phyloP scores from a whole-genome alignment of 1,284 basidiomycete species.

The Anthracocystis walkeri region DNA sequence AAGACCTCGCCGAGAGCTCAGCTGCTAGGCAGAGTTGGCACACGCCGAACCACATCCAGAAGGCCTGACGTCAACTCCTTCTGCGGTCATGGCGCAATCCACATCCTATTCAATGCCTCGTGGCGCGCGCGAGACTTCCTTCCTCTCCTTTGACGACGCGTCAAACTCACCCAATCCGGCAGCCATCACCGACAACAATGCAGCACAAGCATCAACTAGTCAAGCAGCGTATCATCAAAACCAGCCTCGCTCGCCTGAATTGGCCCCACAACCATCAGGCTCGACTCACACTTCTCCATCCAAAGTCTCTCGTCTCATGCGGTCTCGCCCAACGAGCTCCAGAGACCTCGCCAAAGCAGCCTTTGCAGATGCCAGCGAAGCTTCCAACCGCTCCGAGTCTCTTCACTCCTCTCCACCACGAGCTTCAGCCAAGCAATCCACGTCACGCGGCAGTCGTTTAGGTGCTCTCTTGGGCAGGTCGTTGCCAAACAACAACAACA shows the following conservation, averaged over 20 bases:
- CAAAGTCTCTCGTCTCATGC: conserved; percentile 8
- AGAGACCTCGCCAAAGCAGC: conserved; percentile 14
- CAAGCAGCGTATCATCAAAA: neutral
- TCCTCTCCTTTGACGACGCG: conserved; percentile 36
- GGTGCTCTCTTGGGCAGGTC: conserved; percentile 31
- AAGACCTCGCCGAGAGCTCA: neutral
- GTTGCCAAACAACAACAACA: conserved; percentile 7
- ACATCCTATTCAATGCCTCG: conserved; percentile 8
- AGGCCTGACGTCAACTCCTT: neutral
- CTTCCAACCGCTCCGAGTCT: conserved; percentile 12
- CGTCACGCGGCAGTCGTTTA: conserved; percentile 34
- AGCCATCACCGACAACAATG: neutral
- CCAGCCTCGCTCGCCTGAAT: neutral
- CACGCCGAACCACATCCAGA: neutral
- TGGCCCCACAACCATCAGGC: conserved; percentile 2
- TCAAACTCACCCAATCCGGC: conserved; percentile 22
- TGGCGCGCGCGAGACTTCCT: conserved; percentile 20
- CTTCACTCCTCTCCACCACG: conserved; percentile 20
- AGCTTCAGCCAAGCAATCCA: conserved; percentile 6
- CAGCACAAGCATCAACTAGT: neutral
- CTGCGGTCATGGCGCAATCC: conserved; percentile 18
- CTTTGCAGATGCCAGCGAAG: conserved; percentile 9
- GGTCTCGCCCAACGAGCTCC: conserved; percentile 16
- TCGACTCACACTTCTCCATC: conserved; percentile 19
- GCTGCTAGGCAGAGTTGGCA: neutral